phyloP scores from a whole-genome alignment of 805 yeast genomes.

The Kuraishia capsulata region DNA sequence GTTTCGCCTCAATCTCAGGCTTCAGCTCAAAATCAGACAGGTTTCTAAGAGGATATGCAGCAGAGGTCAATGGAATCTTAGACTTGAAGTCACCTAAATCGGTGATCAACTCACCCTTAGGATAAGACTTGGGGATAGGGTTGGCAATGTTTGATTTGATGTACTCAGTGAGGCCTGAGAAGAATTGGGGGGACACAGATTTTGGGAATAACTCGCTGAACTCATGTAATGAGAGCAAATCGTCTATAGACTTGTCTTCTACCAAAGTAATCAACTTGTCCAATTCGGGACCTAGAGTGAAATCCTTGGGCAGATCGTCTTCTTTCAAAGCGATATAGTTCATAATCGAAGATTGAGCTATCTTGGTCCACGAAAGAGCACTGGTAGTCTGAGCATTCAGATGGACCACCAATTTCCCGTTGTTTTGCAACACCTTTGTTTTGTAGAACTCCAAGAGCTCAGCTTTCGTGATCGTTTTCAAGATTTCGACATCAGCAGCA shows the following conservation, averaged over 20 bases:
- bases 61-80: slow-evolving; percentile 40
- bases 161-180: background rate
- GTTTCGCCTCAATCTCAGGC: slow-evolving; percentile 9
- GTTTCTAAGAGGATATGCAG: slow-evolving; percentile 42
- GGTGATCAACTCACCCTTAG: slow-evolving; percentile 37
- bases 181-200: background rate
- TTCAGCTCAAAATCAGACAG: slow-evolving; percentile 18
- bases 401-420: slow-evolving; percentile 42
- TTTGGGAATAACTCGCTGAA: background rate
- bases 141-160: slow-evolving; percentile 4
- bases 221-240: background rate
- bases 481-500: slow-evolving; percentile 44
- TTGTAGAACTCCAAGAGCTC: slow-evolving; percentile 52
- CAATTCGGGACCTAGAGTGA: slow-evolving; percentile 3
- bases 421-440: slow-evolving; percentile 22
- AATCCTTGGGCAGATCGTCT: slow-evolving; percentile 13
- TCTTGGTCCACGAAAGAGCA: slow-evolving; percentile 10
- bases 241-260: background rate
- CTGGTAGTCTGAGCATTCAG: slow-evolving; percentile 44
- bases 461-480: slow-evolving; percentile 42
- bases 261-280: background rate
- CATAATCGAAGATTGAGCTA: slow-evolving; percentile 16
- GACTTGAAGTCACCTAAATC: slow-evolving; percentile 50
- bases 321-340: slow-evolving; percentile 19
- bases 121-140: slow-evolving; percentile 32